Conservation (phyloP, 345 rosid species). For the Luvunga scandens region DNA sequence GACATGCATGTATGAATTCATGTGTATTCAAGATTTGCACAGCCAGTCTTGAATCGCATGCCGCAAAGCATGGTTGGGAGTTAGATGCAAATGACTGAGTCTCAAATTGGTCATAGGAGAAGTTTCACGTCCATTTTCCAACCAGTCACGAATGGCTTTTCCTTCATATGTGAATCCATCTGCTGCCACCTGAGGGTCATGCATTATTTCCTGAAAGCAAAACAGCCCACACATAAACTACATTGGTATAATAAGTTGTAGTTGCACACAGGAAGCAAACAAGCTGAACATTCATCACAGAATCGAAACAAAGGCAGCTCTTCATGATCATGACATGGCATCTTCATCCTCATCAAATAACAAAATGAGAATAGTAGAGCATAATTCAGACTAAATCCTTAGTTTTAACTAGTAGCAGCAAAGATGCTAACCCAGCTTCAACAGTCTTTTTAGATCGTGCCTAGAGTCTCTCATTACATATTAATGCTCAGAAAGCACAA, state of each 20-base stretch:
- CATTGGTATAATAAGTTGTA: background rate
- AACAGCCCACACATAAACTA: background rate
- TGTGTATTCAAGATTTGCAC: constrained; percentile 39
- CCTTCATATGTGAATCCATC: constrained; percentile 79
- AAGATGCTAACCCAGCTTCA: background rate
- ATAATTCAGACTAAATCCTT: background rate
- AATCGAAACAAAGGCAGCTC: background rate
- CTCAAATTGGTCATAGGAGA: constrained; percentile 76
- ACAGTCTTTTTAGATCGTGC: background rate
- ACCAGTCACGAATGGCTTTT: constrained; percentile 60
- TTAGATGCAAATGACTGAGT: constrained; percentile 51
- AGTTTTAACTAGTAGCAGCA: background rate
- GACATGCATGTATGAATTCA: background rate
- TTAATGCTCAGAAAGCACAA: background rate
- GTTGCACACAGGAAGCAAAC: background rate
- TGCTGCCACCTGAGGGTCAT: constrained; percentile 73
- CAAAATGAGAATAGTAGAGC: background rate
- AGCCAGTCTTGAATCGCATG: constrained; percentile 81
- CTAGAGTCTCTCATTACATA: background rate
- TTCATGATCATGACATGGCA: background rate
- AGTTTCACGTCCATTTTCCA: constrained; percentile 53
- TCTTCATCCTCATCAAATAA: background rate
- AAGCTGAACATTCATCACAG: background rate
- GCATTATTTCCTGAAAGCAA: constrained; percentile 68
- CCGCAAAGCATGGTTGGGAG: constrained; percentile 58